phyloP scores from a whole-genome alignment of 768 basidiomycete species.

The Auricularia cornea region DNA sequence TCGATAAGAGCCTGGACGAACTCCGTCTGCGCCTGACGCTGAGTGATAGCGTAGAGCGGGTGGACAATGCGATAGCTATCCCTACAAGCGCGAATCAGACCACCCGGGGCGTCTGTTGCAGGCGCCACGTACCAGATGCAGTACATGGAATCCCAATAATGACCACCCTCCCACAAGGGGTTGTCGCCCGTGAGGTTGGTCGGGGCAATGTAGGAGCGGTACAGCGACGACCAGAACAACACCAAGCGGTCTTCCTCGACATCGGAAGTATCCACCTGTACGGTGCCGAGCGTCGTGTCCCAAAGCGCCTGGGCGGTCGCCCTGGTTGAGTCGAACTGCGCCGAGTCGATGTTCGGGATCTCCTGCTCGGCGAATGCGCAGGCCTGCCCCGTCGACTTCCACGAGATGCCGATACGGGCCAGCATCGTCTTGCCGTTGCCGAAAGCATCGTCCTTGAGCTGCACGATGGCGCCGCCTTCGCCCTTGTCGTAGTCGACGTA shows the following conservation, averaged over 20 bases:
- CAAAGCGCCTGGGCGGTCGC: not conserved
- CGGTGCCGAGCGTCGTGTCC: not conserved
- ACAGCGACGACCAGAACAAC: constrained; percentile 9
- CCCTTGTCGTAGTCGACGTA: not conserved
- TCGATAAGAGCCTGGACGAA: constrained; percentile 19
- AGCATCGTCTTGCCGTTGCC: not conserved
- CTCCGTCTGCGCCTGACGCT: constrained; percentile 12
- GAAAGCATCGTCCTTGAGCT: not conserved
- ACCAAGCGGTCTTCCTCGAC: not conserved
- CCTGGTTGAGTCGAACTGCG: constrained; percentile 4
- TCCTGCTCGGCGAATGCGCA: constrained; percentile 10
- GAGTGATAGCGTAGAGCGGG: constrained; percentile 11
- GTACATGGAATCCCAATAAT: constrained; percentile 18
- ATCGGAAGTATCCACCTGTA: not conserved
- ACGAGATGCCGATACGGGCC: constrained; percentile 11
- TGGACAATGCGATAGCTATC: constrained; percentile 2
- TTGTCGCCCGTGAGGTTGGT: constrained; percentile 21
- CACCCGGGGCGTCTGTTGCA: not conserved
- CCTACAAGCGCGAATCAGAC: constrained; percentile 7
- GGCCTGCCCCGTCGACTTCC: constrained; percentile 10
- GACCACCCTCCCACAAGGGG: constrained; percentile 17
- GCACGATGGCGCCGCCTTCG: not conserved
- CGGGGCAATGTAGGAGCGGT: constrained; percentile 54
- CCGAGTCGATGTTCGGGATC: constrained; percentile 7
- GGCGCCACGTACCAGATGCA: constrained; percentile 15